A percentile compares a stretch with the other conserved stretches of the same genome.
phyloP scores from a whole-genome alignment of 176 grass and related monocot species.

The maize (Zea mays) region DNA sequence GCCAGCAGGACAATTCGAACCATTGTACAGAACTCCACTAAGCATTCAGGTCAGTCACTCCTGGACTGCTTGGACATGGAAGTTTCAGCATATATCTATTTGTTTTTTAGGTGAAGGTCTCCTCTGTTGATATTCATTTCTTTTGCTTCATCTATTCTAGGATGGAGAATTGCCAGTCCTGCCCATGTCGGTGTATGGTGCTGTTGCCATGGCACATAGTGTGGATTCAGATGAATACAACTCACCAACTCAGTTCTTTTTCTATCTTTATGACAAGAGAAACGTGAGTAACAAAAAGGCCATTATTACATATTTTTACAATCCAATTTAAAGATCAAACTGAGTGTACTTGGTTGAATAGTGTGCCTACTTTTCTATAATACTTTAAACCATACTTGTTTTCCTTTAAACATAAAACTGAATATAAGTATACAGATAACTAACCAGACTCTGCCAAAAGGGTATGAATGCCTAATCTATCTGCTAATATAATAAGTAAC shows the following conservation, averaged over 20 bases:
- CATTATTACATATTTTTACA: neutral
- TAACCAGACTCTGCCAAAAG: neutral
- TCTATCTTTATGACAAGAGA: constrained; percentile 99
- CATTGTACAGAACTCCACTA: constrained; percentile 79
- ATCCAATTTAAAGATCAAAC: neutral
- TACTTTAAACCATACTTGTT: constrained; percentile 17
- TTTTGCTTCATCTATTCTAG: constrained; percentile 44
- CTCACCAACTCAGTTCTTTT: constrained; percentile 87
- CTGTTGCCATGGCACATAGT: constrained; percentile 91
- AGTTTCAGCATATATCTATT: neutral
- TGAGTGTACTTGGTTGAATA: constrained; percentile 6
- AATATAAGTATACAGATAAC: constrained; percentile 11
- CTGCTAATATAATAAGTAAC: neutral
- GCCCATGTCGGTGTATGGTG: constrained; percentile 88
- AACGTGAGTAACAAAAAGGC: constrained; percentile 57
- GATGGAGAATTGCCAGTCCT: constrained; percentile 94
- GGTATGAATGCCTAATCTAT: constrained; percentile 3
- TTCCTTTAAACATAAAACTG: constrained; percentile 4
- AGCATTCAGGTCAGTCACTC: constrained; percentile 69
- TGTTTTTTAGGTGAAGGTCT: neutral
- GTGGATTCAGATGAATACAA: constrained; percentile 85
- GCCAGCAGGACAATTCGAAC: constrained; percentile 95
- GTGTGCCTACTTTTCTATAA: neutral
- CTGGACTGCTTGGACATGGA: neutral
- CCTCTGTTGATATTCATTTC: neutral